Evolutionary conservation across 306 rosid genomes (phyloP), one percentile per base, ranked within the genome.

Genomic region (Sesbania bispinosa): DNA sequence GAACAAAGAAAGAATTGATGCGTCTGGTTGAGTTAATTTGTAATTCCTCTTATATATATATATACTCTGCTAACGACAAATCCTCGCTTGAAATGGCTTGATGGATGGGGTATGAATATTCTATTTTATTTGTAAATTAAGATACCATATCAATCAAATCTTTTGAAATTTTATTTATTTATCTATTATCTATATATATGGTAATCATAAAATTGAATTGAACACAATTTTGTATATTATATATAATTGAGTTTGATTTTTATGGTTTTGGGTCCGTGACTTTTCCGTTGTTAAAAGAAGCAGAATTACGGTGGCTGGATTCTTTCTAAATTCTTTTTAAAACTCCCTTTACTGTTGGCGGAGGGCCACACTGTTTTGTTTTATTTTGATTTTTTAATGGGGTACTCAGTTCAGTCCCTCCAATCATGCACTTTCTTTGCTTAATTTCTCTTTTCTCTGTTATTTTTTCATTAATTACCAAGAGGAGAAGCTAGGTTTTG

Each of bases 251-350:
- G 9, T 26, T 23, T 10, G 27, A 6, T 36, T 24, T 11, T 3
- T 41, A 27, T 41, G 65, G 16, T 55, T 42, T 43, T 57, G 18
- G 15, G 46, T 41, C 42, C 46, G 67, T 55, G 76, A 71, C 76
- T 71, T 55, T 70, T 57, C 66, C 43, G 41, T 10, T 27, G 30
- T 16, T 10, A 70, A 70, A 54, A 54, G 53, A 54, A 15, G 66
- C 62, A 18, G 42, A 55, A 26, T 70, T 18, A 69, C 36, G 19
- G 23, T 6, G 21, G 21, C 14, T 1, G 18, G 19, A 14, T 36
- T 70, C 29, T 38, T 32, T 38, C 16, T n/a, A 2, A 10, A n/a
- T 14, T 38, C 27, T 69, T 51, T 54, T 36, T 2, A 41, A 39
- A 41, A 39, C n/a, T 30, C 32, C 14, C 67, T 55, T 41, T 41